Conservation (phyloP, 768 basidiomycete genomes). For the Rhizopogon rudus region DNA sequence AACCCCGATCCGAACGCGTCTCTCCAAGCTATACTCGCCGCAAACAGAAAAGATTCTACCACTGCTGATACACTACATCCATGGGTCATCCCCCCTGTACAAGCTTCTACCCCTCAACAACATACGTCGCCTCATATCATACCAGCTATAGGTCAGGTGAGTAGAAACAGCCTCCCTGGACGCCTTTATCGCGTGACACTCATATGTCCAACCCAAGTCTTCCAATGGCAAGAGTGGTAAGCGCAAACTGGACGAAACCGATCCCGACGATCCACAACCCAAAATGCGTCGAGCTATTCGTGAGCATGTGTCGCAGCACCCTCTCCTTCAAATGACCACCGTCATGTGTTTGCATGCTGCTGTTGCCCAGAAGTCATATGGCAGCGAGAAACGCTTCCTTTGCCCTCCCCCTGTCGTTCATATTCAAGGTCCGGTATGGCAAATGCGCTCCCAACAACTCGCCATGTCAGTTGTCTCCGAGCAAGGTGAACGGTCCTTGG, state of each 20-base stretch:
- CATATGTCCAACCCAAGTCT: conserved; percentile 12
- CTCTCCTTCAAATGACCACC: conserved; percentile 84
- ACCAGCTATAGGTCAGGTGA: conserved; percentile 35
- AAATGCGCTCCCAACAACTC: conserved; percentile 75
- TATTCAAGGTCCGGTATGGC: conserved; percentile 85
- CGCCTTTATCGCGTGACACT: conserved; percentile 19
- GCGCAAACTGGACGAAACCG: conserved; percentile 67
- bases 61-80: conserved; percentile 27
- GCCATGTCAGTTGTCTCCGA: conserved; percentile 86
- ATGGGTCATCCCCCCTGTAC: conserved; percentile 29
- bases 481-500: conserved; percentile 75
- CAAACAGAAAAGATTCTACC: conserved; percentile 27
- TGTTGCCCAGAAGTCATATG: conserved; percentile 94
- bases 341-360: conserved; percentile 88
- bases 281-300: conserved; percentile 85
- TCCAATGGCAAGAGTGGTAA: conserved; percentile 47
- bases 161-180: conserved; percentile 7
- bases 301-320: conserved; percentile 76
- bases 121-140: conserved; percentile 23
- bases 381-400: conserved; percentile 91
- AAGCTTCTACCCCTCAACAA: conserved; percentile 23
- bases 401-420: conserved; percentile 92
- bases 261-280: conserved; percentile 57
- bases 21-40: conserved; percentile 33
- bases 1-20: conserved; percentile 35